Percentiles rank a stretch among this genome's conserved stretches.
Conservation (phyloP, 371 early-diverging fungal genomes). For the Syncephalis fuscata region DNA sequence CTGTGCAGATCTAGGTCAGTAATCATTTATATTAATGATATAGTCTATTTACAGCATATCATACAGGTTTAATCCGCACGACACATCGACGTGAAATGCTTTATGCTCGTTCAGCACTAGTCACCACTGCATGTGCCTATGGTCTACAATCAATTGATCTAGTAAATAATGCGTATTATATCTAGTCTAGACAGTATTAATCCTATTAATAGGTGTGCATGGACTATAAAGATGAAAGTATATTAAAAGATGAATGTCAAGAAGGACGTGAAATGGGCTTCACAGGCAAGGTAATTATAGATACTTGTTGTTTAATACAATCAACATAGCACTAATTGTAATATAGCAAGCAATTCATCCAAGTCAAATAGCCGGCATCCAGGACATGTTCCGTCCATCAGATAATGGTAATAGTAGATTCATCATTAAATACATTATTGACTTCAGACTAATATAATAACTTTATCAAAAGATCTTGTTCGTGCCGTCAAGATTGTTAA, state of each 20-base stretch:
- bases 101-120: slow-evolving; percentile 60
- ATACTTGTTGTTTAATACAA: background rate
- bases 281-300: slow-evolving; percentile 48
- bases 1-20: slow-evolving; percentile 56
- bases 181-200: background rate
- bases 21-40: background rate
- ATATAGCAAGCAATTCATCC: slow-evolving; percentile 81
- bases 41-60: background rate
- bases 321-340: slow-evolving; percentile 1
- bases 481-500: slow-evolving; percentile 16
- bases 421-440: no score
- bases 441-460: background rate
- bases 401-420: slow-evolving; percentile 41
- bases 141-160: slow-evolving; percentile 81
- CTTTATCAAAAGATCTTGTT: slow-evolving; percentile 4
- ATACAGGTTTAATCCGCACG: slow-evolving; percentile 50
- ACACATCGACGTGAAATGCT: slow-evolving; percentile 51
- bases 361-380: slow-evolving; percentile 67
- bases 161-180: slow-evolving; percentile 17
- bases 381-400: slow-evolving; percentile 56
- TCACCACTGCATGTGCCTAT: slow-evolving; percentile 66
- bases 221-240: slow-evolving; percentile 48
- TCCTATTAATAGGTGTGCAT: slow-evolving; percentile 47
- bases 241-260: slow-evolving; percentile 57
- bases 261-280: slow-evolving; percentile 86